These are phyloP conservation scores for Malassezia dermatis DNA, from an alignment of 1,284 basidiomycete genomes.

Conservation along the genomic window DNA sequence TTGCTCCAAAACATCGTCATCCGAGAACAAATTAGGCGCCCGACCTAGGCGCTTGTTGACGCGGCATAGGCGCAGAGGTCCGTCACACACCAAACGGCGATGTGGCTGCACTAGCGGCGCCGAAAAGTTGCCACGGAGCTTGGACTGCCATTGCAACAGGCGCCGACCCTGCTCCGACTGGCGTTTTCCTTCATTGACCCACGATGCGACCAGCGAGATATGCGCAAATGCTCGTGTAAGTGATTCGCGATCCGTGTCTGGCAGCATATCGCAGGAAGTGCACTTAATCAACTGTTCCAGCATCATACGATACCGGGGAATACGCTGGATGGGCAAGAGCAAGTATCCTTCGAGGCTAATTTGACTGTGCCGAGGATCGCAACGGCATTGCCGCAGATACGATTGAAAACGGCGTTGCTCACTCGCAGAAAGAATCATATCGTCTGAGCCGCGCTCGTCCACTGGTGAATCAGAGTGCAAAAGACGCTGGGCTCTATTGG, in stretches of 20 bases:
- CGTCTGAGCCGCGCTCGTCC: not conserved
- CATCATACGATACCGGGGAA: constrained; percentile 85
- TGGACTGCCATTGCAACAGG: constrained; percentile 60
- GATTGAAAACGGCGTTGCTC: constrained; percentile 19
- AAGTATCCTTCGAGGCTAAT: constrained; percentile 90
- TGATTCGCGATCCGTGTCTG: constrained; percentile 18
- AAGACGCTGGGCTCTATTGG: not conserved
- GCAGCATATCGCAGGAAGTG: constrained; percentile 24
- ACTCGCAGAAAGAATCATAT: not conserved
- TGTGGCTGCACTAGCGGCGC: constrained; percentile 96
- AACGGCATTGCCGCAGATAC: constrained; percentile 45
- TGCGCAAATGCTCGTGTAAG: constrained; percentile 32
- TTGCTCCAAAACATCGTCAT: constrained; percentile 62
- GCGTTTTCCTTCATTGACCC: constrained; percentile 50
- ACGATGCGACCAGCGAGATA: constrained; percentile 35
- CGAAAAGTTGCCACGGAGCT: constrained; percentile 80
- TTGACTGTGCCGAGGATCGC: constrained; percentile 74
- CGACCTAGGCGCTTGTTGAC: constrained; percentile 65
- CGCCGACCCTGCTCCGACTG: constrained; percentile 32
- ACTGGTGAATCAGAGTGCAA: not conserved
- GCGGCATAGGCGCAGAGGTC: constrained; percentile 66
- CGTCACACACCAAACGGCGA: constrained; percentile 58
- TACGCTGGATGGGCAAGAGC: constrained; percentile 84
- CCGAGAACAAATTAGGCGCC: not conserved
- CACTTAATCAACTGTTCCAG: constrained; percentile 41